Evolutionary conservation across 169 alveolate genomes (phyloP).

Genomic region (Cryptosporidium andersoni): DNA sequence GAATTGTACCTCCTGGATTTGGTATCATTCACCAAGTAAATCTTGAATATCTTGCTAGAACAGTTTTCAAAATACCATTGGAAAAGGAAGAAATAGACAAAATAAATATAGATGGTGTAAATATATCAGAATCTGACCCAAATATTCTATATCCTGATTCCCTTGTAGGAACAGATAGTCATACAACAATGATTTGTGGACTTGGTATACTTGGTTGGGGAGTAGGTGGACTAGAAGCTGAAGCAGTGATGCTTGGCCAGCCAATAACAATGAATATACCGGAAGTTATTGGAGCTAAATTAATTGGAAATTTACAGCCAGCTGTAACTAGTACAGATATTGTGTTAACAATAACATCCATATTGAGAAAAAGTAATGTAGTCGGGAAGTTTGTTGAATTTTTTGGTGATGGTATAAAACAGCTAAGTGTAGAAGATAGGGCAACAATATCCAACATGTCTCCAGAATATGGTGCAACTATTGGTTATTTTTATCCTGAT

Average conservation of each 20-base stretch:
- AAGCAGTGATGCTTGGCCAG: slow-evolving; percentile 97
- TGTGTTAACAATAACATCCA: slow-evolving; percentile 88
- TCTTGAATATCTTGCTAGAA: slow-evolving; percentile 83
- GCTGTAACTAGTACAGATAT: slow-evolving; percentile 92
- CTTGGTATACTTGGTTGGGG: slow-evolving; percentile 95
- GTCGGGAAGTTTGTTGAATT: slow-evolving; percentile 96
- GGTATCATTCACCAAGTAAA: slow-evolving; percentile 95
- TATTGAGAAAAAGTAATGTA: slow-evolving; percentile 92
- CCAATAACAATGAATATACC: slow-evolving; percentile 96
- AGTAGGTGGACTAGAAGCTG: slow-evolving; percentile 98
- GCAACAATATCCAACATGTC: slow-evolving; percentile 97
- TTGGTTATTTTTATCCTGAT: slow-evolving; percentile 95
- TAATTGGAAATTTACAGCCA: slow-evolving; percentile 88
- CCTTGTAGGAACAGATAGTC: slow-evolving; percentile 95
- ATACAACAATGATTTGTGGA: slow-evolving; percentile 97
- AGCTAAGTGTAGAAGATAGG: slow-evolving; percentile 90
- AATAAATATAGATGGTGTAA: too few relatives aligned
- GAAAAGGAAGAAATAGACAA: slow-evolving; percentile 12
- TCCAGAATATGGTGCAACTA: slow-evolving; percentile 98
- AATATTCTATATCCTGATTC: slow-evolving; percentile 92
- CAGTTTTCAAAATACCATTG: slow-evolving; percentile 87
- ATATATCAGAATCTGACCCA: slow-evolving; percentile 71
- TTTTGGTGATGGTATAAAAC: slow-evolving; percentile 90
- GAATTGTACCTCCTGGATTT: slow-evolving; percentile 96
- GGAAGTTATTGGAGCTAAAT: slow-evolving; percentile 93